These are phyloP conservation scores for Plectosphaerella plurivora DNA, from an alignment of 2,329 filamentous ascomycete species.

Conservation along the genomic window DNA sequence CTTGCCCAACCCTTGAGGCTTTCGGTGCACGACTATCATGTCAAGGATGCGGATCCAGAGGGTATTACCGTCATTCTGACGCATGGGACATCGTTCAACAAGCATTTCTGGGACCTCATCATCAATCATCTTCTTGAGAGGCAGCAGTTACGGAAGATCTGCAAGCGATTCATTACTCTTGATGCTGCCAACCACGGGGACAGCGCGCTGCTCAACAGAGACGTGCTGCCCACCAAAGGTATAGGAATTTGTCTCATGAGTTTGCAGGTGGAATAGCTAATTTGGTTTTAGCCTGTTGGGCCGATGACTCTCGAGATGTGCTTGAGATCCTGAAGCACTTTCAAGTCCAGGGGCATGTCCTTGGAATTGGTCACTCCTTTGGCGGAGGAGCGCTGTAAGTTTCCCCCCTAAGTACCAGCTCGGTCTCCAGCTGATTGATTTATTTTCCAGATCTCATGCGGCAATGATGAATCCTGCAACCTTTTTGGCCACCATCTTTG, in stretches of 20 bases:
- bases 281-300: constrained; percentile 2
- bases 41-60: background rate
- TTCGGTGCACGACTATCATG: constrained; percentile 5
- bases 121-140: background rate
- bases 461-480: constrained; percentile 4
- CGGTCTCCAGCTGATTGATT: background rate
- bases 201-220: constrained; percentile 3
- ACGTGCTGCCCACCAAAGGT: constrained; percentile 1
- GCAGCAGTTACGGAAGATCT: background rate
- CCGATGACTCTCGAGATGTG: constrained; percentile 7
- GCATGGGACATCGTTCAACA: constrained; percentile 8
- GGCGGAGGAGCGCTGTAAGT: constrained; percentile 6
- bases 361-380: constrained; percentile 8
- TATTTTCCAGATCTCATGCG: constrained; percentile 3
- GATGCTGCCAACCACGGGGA: constrained; percentile 10
- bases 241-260: background rate
- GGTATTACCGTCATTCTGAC: constrained; percentile 5
- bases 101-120: constrained; percentile 5
- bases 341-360: background rate
- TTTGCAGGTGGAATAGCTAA: background rate
- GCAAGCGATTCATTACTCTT: constrained; percentile 4
- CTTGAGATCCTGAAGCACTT: constrained; percentile 2
- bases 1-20: background rate
- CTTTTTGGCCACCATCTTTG: constrained; percentile 4
- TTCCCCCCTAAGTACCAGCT: no score